phyloP scores from a whole-genome alignment of 208 protist genomes.

The Trypanosoma cruzi region DNA sequence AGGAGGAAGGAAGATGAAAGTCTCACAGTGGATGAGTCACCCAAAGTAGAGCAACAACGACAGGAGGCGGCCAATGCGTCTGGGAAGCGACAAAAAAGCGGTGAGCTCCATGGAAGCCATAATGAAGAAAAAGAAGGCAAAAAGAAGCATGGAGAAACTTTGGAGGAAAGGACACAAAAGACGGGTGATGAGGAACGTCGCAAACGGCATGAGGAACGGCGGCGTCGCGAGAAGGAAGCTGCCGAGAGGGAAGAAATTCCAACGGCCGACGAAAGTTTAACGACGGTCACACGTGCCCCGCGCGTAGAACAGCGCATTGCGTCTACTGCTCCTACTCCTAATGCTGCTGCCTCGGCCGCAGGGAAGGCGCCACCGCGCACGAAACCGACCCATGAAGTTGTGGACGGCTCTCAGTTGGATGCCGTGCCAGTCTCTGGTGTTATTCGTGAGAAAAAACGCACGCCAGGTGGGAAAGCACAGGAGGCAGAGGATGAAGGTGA shows the following conservation, averaged over 20 bases:
- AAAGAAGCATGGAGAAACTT: slow-evolving; percentile 22
- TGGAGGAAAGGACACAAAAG: slow-evolving; percentile 27
- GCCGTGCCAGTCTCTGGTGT: slow-evolving; percentile 50
- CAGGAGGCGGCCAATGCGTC: not conserved
- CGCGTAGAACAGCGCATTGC: slow-evolving; percentile 9
- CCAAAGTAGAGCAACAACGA: slow-evolving; percentile 7
- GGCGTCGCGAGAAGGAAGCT: slow-evolving; percentile 31
- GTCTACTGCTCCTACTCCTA: slow-evolving; percentile 1
- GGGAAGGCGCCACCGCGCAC: slow-evolving; percentile 75
- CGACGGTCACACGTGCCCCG: not conserved
- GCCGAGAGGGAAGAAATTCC: not conserved
- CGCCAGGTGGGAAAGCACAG: slow-evolving; percentile 18
- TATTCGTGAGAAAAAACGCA: slow-evolving; percentile 59
- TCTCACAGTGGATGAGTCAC: not conserved
- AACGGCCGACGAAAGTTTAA: not conserved
- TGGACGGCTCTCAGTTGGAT: slow-evolving; percentile 39
- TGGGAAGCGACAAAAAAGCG: slow-evolving; percentile 13
- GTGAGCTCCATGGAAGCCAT: slow-evolving; percentile 18
- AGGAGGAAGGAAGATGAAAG: slow-evolving; percentile 2
- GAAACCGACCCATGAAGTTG: slow-evolving; percentile 80
- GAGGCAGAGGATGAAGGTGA: slow-evolving; percentile 52
- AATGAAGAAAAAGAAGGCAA: slow-evolving; percentile 33
- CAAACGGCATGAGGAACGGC: slow-evolving; percentile 62
- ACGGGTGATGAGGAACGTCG: slow-evolving; percentile 62
- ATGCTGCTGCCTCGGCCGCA: slow-evolving; percentile 21